Base-by-base conservation (phyloP, 495 filamentous ascomycete species). In the Aspergillus baeticus region DNA sequence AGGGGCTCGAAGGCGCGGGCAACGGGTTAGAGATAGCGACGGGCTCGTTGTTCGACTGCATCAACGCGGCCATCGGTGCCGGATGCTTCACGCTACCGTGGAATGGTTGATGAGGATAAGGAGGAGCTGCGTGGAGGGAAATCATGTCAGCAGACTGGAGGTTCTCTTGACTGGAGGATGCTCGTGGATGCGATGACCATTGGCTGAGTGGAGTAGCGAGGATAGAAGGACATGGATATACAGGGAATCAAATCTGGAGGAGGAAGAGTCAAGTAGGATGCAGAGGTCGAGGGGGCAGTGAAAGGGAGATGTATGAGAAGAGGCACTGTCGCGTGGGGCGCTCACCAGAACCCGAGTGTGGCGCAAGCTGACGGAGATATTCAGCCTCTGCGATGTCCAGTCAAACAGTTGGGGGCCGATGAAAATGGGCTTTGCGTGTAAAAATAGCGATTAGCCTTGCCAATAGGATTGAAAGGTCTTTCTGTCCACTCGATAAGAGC, bases 91-190 rank as follows among this genome's bases (percentile, higher is more conserved):
- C 67, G 66, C 69, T 69, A 64, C 65, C 62, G 65, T 67, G 66
- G 46, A 62, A 61, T 44, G 66, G 65, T 63, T 65, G 69, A 65
- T 62, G 72, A 67, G 67, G 61, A 58, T 93, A 78, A 1, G 88
- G 82, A 29, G 89, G 72, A 39, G 87, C 76, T 52, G 94, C 68
- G 20, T 86, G 76, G 33, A 53, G 17, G 14, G 84, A 87, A 22
- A 86, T 84, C 53, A 95, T 80, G 37, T 90, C 82, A 65, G 82
- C 77, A 23, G 44, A 81, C 58, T 90, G 23, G 18, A 49, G 42
- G 41, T 31, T 34, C 21, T 35, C 18, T 33, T 45, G 39, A 89
- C 5, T 77, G 69, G 62, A 52, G 20, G 34, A 35, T 48, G 17
- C 22, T 15, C 14, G 34, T 48, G 31, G 34, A 29, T 21, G 57